A percentile compares a stretch with the other conserved stretches of the same genome.
These are phyloP conservation scores for Fragilaria crotonensis DNA, from an alignment of 108 stramenopile species.

Conservation along the genomic window DNA sequence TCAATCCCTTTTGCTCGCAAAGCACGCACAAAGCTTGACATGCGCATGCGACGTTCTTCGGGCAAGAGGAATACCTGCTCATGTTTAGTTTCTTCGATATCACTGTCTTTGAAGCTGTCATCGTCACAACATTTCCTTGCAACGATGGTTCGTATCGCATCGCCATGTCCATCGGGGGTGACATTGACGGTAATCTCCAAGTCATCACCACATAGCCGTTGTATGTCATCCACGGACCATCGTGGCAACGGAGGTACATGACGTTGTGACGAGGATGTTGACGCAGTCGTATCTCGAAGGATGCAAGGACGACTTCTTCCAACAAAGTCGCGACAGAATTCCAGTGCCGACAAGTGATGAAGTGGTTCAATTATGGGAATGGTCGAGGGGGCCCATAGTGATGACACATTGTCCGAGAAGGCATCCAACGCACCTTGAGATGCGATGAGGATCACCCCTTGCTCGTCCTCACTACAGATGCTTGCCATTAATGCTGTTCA, in stretches of 20 bases:
- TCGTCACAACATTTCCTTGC: constrained; percentile 3
- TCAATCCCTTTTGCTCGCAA: no score
- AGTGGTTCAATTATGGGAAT: constrained; percentile 47
- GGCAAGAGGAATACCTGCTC: constrained; percentile 78
- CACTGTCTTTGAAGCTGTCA: background rate
- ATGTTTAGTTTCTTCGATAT: constrained; percentile 5
- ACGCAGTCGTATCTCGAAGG: constrained; percentile 55
- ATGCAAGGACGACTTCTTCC: constrained; percentile 52
- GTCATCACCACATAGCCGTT: constrained; percentile 16
- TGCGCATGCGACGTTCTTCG: constrained; percentile 57
- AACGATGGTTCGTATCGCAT: constrained; percentile 59
- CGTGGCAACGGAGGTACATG: constrained; percentile 4
- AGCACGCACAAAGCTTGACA: constrained; percentile 39
- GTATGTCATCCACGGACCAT: constrained; percentile 59
- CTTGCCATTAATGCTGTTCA: no score
- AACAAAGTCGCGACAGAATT: constrained; percentile 69
- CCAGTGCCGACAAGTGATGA: constrained; percentile 44
- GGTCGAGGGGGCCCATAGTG: constrained; percentile 42
- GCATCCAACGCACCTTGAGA: no score
- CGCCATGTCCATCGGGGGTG: constrained; percentile 90
- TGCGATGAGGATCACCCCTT: no score
- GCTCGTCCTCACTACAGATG: no score
- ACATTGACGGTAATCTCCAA: constrained; percentile 62
- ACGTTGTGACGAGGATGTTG: background rate
- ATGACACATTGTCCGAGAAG: constrained; percentile 53